Base-by-base conservation (phyloP, 176 grass and related monocot species). In the Cocos nucifera region DNA sequence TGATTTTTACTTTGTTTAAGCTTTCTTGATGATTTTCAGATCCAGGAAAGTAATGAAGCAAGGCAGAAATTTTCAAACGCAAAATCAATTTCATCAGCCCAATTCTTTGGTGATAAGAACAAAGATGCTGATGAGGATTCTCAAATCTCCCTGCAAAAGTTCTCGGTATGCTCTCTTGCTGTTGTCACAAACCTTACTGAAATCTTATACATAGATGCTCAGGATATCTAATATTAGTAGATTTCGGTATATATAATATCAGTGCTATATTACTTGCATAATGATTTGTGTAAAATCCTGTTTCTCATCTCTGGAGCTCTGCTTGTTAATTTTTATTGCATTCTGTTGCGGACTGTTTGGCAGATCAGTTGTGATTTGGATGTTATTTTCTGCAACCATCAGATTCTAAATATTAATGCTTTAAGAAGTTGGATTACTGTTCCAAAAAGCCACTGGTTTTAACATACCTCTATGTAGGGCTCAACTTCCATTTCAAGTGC, bases 71-170 rank as follows among this genome's bases (percentile, higher is more conserved):
- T 98, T 57, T 98, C 94, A 56, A 98, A 89, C 71, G 94, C 94
- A n/a, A 98, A 98, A 59, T 92, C 94, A 16, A 93, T 98, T 65
- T 98, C 94, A 59, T 98, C 94, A 48, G 86, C 94, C 60, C 94
- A 98, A 67, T 98, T 79, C 80, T 98, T 89, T 49, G 61, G 88
- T 53, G 85, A 89, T 67, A 82, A 89, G 48, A 77, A 51, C 30
- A 30, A 30, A 30, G 80, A 75, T 68, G 62, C 63, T 19, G 79
- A 81, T 58, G 84, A 73, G 44, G 94, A 89, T 23, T 67, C 87
- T 77, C 80, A 87, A 75, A 60, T 83, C 61, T 92, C 88, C 29
- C 79, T 93, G 56, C 81, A 98, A 64, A 98, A 98, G 35, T 98
- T 81, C 65, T 78, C 88, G 54, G 94, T 98, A 83, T 77, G 81